These are phyloP conservation scores for Hypoxylon sp. DNA, from an alignment of 2,329 filamentous ascomycete species.

Conservation along the genomic window DNA sequence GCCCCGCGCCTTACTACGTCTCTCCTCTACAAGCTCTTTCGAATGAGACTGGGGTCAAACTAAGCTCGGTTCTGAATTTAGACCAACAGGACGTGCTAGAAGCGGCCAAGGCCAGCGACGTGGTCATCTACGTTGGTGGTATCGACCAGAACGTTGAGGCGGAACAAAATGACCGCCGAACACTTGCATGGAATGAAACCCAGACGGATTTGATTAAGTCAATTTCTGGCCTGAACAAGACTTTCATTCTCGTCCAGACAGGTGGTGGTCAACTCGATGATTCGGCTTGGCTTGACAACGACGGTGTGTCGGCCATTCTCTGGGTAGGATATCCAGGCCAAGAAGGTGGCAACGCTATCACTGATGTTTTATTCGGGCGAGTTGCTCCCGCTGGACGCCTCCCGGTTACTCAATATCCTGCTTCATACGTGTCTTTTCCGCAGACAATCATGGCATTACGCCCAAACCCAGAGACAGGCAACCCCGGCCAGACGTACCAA, in stretches of 20 bases:
- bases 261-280: conserved; percentile 11
- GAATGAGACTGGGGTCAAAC: conserved; percentile 9
- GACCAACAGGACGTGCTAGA: conserved; percentile 1
- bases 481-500: conserved; percentile 16
- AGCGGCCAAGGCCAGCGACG: conserved; percentile 6
- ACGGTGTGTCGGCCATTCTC: conserved; percentile 8
- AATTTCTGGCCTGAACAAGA: conserved; percentile 6
- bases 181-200: conserved; percentile 13
- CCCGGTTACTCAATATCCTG: conserved; percentile 16
- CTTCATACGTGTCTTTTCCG: conserved; percentile 13
- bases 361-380: conserved; percentile 1
- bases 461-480: conserved; percentile 1
- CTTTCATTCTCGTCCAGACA: conserved; percentile 12
- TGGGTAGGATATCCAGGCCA: conserved; percentile 22
- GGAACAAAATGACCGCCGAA: conserved; percentile 9
- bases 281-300: conserved; percentile 8
- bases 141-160: conserved; percentile 12
- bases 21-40: conserved; percentile 4
- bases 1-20: conserved; percentile 6
- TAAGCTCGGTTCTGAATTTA: neutral
- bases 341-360: conserved; percentile 11
- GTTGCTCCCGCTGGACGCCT: conserved; percentile 17
- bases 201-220: conserved; percentile 2
- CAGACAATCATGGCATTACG: conserved; percentile 14
- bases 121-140: conserved; percentile 15